Base-by-base conservation (phyloP, 306 rosid species). In the Acacia confusa region DNA sequence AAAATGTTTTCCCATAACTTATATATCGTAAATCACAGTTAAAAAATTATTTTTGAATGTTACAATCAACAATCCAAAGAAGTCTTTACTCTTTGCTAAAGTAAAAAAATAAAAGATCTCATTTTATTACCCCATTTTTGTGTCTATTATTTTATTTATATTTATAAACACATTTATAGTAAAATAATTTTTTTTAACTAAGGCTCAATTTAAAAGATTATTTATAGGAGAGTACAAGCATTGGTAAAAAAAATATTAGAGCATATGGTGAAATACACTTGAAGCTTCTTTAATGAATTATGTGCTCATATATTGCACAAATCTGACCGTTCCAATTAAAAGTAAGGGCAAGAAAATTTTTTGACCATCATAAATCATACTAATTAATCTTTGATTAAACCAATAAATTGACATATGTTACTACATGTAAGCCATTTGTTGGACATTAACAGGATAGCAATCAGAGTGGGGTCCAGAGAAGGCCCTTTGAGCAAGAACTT, bases 361-460 rank as follows among this genome's bases (percentile, higher is more conserved):
- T 24, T 3, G 3, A 60, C 17, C 16, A 3, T 25, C 3, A 25
- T 13, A 25, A 61, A 25, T 61, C 20, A 61, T 61, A 25, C 14
- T 25, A 61, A 27, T 61, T 12, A 61, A 27, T 61, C 67, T 25
- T 61, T 13, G 67, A 61, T 61, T 13, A 27, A 9, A 3, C 38
- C 16, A 61, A 61, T 13, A 24, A 34, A 60, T 24, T 11, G 7
- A 27, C 28, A 27, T 5, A 27, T 61, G 20, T 12, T 44, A 45
- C 24, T 74, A 78, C 40, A 69, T 68, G 50, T 27, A 8, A 32
- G 85, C 87, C 87, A 87, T 87, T 38, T 82, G 70, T 32, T 61
- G 61, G 22, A 82, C 77, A 16, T 87, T 84, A 34, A 82, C 30
- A 6, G 90, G 86, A 78, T 72, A 79, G 30, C 85, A 79, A 77